Evolutionary conservation across 2,329 filamentous ascomycete species (phyloP).

Genomic region (Zelopaecilomyces penicillatus): DNA sequence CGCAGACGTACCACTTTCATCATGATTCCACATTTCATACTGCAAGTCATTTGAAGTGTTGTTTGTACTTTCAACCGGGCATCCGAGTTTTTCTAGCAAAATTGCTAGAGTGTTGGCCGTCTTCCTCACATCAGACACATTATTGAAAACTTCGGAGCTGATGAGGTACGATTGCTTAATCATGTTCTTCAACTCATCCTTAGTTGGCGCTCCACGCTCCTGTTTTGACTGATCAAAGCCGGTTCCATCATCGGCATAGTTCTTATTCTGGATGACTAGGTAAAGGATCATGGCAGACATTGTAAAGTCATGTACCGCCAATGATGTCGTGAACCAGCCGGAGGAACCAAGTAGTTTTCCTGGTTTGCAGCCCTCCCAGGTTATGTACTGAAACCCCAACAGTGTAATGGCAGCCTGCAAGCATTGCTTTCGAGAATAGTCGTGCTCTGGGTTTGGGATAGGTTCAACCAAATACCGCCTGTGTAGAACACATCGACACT

Average conservation of each 20-base stretch:
- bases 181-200: constrained; percentile 29
- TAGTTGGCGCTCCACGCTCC: constrained; percentile 24
- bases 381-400: constrained; percentile 37
- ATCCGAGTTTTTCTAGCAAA: constrained; percentile 36
- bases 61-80: constrained; percentile 14
- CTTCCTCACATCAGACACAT: constrained; percentile 34
- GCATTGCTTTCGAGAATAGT: constrained; percentile 43
- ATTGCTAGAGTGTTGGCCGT: constrained; percentile 36
- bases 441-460: constrained; percentile 34
- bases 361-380: constrained; percentile 42
- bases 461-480: constrained; percentile 42
- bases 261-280: constrained; percentile 37
- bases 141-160: constrained; percentile 33
- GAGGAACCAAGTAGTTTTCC: constrained; percentile 44
- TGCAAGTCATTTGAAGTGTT: not conserved
- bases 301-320: constrained; percentile 53
- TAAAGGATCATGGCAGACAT: constrained; percentile 54
- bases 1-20: no score
- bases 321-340: constrained; percentile 48
- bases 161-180: constrained; percentile 35
- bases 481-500: constrained; percentile 47
- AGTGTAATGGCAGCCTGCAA: constrained; percentile 41
- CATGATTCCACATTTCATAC: no score
- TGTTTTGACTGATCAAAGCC: constrained; percentile 27
- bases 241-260: constrained; percentile 28